Base-by-base conservation (phyloP, 306 rosid genomes). In the Datisca glomerata region DNA sequence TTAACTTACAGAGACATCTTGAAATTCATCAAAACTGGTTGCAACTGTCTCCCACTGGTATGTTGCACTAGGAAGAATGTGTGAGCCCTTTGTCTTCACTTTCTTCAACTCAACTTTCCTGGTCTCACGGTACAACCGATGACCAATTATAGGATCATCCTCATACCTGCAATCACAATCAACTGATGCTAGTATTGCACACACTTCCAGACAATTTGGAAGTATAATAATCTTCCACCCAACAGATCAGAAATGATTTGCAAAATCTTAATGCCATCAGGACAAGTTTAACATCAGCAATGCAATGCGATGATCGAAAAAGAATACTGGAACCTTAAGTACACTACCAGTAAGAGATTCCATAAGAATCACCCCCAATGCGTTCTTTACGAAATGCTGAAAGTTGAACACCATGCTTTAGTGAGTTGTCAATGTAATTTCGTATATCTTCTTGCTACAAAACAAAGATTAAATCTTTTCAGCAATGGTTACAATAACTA, bases 361-460 rank as follows among this genome's bases (percentile, higher is more conserved):
- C 98, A 11, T 68, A 71, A 12, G 99, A 75, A 71, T 91, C 96
- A 59, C 99, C 99, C 58, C 99, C 99, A 37, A 81, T 33, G 20
- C 99, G 99, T 65, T 91, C 99, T 76, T 85, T 91, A 41, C 99
- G 92, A 65, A 91, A 91, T 51, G 94, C 64, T 54, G 87, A 78
- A 52, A 85, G 78, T 31, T 67, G 85, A 68, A 55, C 76, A 50
- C 96, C 94, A 27, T 75, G 96, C 60, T 85, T 91, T 52, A 85
- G 56, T 27, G 99, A 91, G 59, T 73, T 73, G 68, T 91, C 99
- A 27, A 91, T 85, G 59, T 75, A 81, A 75, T 56, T 75, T 55
- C 94, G 66, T 56, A 91, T 71, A 61, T 91, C 99, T 61, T 91
- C 99, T 85, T 85, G 99, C 99, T 91, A 91, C 82, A 80, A 69